These are phyloP conservation scores for Xylaria sp. DNA, from an alignment of 2,329 filamentous ascomycete species.

Conservation along the genomic window DNA sequence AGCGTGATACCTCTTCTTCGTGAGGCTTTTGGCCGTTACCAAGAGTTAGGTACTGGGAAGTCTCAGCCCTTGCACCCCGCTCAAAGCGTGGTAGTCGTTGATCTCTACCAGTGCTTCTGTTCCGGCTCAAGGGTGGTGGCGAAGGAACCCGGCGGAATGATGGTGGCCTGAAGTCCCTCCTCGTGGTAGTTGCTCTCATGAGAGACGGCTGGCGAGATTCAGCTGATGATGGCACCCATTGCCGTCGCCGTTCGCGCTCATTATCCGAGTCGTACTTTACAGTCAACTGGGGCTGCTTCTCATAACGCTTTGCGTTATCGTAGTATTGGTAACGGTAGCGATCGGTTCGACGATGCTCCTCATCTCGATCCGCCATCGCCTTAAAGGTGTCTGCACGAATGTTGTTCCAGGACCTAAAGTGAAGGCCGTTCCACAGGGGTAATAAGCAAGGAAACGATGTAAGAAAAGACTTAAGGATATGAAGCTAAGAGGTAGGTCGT, in stretches of 20 bases:
- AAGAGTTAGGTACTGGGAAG: background rate
- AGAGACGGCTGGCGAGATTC: background rate
- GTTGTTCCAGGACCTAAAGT: background rate
- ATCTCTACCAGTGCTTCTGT: conserved; percentile 4
- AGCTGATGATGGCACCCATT: background rate
- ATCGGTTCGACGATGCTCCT: background rate
- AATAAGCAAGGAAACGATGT: background rate
- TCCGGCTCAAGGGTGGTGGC: conserved; percentile 11
- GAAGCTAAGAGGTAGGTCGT: background rate
- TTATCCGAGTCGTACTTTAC: conserved; percentile 11
- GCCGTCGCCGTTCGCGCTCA: conserved; percentile 2
- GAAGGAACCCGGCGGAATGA: conserved; percentile 5
- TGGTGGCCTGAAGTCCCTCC: background rate
- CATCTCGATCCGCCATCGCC: conserved; percentile 2
- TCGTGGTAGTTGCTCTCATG: background rate
- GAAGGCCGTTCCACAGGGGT: background rate
- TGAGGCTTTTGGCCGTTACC: background rate
- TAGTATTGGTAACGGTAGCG: background rate
- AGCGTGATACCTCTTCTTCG: background rate
- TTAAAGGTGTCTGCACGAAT: background rate
- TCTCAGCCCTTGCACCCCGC: background rate
- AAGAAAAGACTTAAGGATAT: background rate
- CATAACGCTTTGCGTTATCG: background rate
- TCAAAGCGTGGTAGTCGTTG: background rate
- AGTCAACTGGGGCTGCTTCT: background rate